Percentiles rank a stretch among this genome's conserved stretches.
Conservation (phyloP, 2,329 filamentous ascomycete species). For the Aspergillus fumigatiaffinis region DNA sequence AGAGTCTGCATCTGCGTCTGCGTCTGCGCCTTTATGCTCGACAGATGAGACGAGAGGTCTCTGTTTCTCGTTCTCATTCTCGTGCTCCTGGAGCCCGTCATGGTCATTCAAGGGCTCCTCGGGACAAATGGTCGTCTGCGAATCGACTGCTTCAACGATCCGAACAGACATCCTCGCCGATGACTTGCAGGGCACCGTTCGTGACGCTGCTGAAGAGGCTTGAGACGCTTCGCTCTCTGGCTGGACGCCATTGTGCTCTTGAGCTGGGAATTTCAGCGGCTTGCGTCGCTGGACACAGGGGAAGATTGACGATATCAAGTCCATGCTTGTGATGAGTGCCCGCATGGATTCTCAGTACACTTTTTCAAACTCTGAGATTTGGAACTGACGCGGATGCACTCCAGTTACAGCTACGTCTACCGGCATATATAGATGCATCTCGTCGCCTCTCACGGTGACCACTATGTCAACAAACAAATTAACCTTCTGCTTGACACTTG, state of each 20-base stretch:
- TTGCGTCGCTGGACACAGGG: not conserved
- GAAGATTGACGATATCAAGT: not conserved
- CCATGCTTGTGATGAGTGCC: not conserved
- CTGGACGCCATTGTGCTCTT: not conserved
- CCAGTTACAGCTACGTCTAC: not conserved
- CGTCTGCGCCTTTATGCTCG: not conserved
- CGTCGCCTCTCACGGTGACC: not conserved
- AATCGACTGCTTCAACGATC: slow-evolving; percentile 11
- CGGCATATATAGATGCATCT: not conserved
- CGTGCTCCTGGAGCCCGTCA: not conserved
- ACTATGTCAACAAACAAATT: not conserved
- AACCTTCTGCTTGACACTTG: not conserved
- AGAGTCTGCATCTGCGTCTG: not conserved
- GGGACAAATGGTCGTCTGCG: slow-evolving; percentile 1
- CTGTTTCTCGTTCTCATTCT: not conserved
- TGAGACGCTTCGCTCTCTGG: not conserved
- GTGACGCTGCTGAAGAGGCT: not conserved
- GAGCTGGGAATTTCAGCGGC: not conserved
- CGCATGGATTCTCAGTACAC: not conserved
- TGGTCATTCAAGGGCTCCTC: not conserved
- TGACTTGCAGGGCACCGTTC: not conserved
- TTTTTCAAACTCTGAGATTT: not conserved
- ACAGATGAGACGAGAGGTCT: not conserved
- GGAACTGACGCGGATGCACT: not conserved
- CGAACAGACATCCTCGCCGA: slow-evolving; percentile 11